A percentile compares a stretch with the other conserved stretches of the same genome.
phyloP scores from a whole-genome alignment of 2,329 filamentous ascomycete genomes.

The Niveomyces coronatus region DNA sequence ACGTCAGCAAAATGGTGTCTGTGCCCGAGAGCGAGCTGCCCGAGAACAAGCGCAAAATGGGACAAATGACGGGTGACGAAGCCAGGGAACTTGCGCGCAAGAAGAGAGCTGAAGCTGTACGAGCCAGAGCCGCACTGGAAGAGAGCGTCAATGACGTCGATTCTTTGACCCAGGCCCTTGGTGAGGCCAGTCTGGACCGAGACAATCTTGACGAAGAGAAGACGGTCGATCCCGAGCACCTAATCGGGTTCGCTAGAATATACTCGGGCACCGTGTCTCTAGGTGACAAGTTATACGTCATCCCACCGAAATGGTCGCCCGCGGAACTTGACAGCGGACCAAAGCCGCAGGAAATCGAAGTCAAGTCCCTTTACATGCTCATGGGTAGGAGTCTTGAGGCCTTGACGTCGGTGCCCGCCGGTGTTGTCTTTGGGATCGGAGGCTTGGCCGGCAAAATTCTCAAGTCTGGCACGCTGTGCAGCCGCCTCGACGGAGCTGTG shows the following conservation, averaged over 20 bases:
- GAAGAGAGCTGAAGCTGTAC: conserved; percentile 82
- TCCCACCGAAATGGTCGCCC: conserved; percentile 88
- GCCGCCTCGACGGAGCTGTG: conserved; percentile 71
- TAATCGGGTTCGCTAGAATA: conserved; percentile 89
- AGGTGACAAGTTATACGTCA: conserved; percentile 81
- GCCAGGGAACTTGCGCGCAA: conserved; percentile 77
- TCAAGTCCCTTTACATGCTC: conserved; percentile 84
- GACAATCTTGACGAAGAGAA: conserved; percentile 39
- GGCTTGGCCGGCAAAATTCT: conserved; percentile 89
- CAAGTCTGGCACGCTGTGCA: conserved; percentile 91
- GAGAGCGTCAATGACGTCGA: conserved; percentile 35
- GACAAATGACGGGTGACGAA: conserved; percentile 76
- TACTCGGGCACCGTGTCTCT: conserved; percentile 86
- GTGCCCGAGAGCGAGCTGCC: conserved; percentile 86
- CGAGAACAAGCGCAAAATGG: conserved; percentile 64
- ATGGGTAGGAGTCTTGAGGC: conserved; percentile 88
- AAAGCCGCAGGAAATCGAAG: conserved; percentile 69
- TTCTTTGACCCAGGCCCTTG: conserved; percentile 51
- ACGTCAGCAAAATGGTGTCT: conserved; percentile 97
- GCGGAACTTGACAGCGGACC: conserved; percentile 61
- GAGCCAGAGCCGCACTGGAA: conserved; percentile 53
- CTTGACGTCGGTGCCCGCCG: conserved; percentile 75
- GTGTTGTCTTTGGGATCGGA: conserved; percentile 89
- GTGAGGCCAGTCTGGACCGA: conserved; percentile 49
- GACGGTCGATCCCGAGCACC: conserved; percentile 66